A percentile compares a stretch with the other conserved stretches of the same genome.
These are phyloP conservation scores for Fusarium sp. DNA, from an alignment of 2,329 filamentous ascomycete genomes.

Conservation along the genomic window DNA sequence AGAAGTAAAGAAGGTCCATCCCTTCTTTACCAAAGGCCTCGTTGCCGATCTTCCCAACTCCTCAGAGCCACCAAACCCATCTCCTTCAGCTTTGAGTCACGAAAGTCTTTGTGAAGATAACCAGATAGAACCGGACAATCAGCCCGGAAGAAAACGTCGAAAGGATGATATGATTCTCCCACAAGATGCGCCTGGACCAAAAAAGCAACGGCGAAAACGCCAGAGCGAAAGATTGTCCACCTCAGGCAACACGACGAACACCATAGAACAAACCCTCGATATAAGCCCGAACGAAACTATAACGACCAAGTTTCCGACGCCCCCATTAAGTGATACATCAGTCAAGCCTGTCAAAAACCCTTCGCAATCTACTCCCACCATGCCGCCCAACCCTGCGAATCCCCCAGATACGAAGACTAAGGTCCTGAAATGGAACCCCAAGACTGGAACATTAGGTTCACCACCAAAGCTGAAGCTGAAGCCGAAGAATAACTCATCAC, in stretches of 20 bases:
- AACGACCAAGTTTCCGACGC: slow-evolving; percentile 14
- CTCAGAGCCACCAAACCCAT: slow-evolving; percentile 3
- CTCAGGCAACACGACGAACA: slow-evolving; percentile 17
- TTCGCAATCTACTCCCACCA: slow-evolving; percentile 2
- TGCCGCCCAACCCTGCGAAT: slow-evolving; percentile 12
- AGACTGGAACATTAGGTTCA: slow-evolving; percentile 69
- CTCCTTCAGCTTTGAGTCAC: not conserved
- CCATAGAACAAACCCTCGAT: slow-evolving; percentile 22
- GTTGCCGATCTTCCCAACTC: slow-evolving; percentile 11
- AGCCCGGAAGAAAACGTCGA: slow-evolving; percentile 53
- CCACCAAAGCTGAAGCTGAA: slow-evolving; percentile 63
- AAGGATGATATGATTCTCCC: slow-evolving; percentile 49
- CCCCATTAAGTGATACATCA: slow-evolving; percentile 29
- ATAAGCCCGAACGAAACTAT: slow-evolving; percentile 5
- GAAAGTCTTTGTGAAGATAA: slow-evolving; percentile 7
- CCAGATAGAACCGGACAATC: slow-evolving; percentile 37
- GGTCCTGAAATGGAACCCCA: slow-evolving; percentile 65
- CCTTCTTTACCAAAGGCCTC: slow-evolving; percentile 58
- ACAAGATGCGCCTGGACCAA: slow-evolving; percentile 38
- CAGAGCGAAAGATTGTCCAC: slow-evolving; percentile 21
- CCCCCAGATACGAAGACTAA: slow-evolving; percentile 51
- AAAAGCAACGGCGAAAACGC: slow-evolving; percentile 43
- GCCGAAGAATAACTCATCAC: slow-evolving; percentile 42
- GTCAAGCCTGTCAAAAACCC: slow-evolving; percentile 4
- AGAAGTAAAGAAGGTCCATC: slow-evolving; percentile 59